phyloP scores from a whole-genome alignment of 257 asterid genomes.

The Rehmannia glutinosa region DNA sequence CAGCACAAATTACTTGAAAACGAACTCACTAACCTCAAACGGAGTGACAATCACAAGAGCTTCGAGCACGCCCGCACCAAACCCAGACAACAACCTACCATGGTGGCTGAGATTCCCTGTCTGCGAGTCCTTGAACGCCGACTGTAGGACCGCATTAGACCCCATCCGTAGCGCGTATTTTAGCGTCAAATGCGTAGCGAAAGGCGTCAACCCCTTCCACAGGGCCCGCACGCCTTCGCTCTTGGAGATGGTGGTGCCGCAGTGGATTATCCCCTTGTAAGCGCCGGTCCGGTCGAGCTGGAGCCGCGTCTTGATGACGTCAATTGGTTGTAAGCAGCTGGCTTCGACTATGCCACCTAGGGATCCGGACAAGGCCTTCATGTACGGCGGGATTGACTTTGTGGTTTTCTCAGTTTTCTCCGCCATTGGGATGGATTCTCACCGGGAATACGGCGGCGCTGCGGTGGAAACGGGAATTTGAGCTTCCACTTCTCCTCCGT shows the following conservation, averaged over 20 bases:
- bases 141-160: slow-evolving; percentile 82
- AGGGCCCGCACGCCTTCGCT: slow-evolving; percentile 81
- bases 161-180: slow-evolving; percentile 97
- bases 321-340: slow-evolving; percentile 86
- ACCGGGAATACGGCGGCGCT: slow-evolving; percentile 3
- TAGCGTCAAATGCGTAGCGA: slow-evolving; percentile 88
- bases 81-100: slow-evolving; percentile 79
- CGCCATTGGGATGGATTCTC: slow-evolving; percentile 33
- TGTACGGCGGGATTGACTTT: slow-evolving; percentile 68
- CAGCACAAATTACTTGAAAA: background rate
- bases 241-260: slow-evolving; percentile 64
- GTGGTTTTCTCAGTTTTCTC: slow-evolving; percentile 25
- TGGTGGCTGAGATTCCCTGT: slow-evolving; percentile 77
- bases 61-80: slow-evolving; percentile 99
- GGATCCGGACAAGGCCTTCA: slow-evolving; percentile 93
- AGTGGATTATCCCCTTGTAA: slow-evolving; percentile 80
- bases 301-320: slow-evolving; percentile 93
- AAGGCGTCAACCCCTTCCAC: slow-evolving; percentile 98
- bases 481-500: background rate
- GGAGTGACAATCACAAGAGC: slow-evolving; percentile 96
- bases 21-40: slow-evolving; percentile 62
- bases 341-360: slow-evolving; percentile 93
- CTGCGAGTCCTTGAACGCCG: slow-evolving; percentile 70
- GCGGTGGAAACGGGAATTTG: background rate
- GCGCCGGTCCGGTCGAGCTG: slow-evolving; percentile 86